Evolutionary conservation across 2,329 filamentous ascomycete species (phyloP), one percentile per base, ranked within the genome.

Genomic region (Sporothrix variecibatus): DNA sequence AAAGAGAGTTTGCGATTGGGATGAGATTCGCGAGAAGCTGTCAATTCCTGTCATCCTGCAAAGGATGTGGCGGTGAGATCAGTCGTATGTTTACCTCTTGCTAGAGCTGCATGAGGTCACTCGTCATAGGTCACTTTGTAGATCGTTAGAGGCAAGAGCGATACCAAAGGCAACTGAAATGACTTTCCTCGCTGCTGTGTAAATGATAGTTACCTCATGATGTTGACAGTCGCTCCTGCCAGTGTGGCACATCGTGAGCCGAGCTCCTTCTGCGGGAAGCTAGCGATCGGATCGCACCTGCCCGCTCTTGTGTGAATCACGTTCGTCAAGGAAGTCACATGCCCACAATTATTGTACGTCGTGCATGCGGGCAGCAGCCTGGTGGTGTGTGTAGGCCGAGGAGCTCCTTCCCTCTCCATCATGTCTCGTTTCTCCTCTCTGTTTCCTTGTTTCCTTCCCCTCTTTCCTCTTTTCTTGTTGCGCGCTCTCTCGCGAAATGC

Each of bases 401-500:
- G 46, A 51, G 43, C 65, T 68, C 15, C 28, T 67, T 17, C 38
- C 60, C 38, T 64, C 8, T 46, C 20, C 20, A 26, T 9, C 62
- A 5, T 28, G 9, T 6, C 51, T 28, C 51, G n/a, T 8, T n/a
- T 26, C 11, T 15, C 23, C 58, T 38, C 31, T 34, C 58, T 38
- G 17, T 34, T 26, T 40, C 62, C 62, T 40, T 46, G 11, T 34
- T 68, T n/a, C 26, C 43, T 51, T 34, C 15, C 49, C 68, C 34
- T 43, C 51, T 38, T 69, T 49, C 68, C n/a, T 31, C 15, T 15
- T 58, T 12, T 43, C 51, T 46, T 8, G n/a, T 68, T n/a, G 34
- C n/a, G 60, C 46, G 49, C 49, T 40, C 49, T 43, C 26, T 71
- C n/a, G 51, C 49, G 68, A 26, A 23, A n/a, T 71, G 68, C 68